Evolutionary conservation across 2,329 filamentous ascomycete species (phyloP).

Genomic region (Fusarium sp.): DNA sequence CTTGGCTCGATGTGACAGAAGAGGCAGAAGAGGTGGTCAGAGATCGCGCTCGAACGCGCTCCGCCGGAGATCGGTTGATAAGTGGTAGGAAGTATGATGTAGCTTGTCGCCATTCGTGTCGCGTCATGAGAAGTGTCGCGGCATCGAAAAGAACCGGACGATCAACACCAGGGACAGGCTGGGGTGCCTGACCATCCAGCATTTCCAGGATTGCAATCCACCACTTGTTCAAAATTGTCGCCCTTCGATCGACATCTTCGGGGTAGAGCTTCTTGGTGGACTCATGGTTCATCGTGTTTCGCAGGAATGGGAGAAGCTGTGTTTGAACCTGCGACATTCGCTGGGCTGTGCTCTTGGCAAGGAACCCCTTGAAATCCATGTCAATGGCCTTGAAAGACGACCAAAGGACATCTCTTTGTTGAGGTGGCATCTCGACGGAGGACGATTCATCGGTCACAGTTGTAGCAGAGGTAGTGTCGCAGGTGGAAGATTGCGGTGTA

Average conservation of each 20-base stretch:
- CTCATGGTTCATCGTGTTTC: conserved; percentile 72
- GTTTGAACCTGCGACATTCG: conserved; percentile 80
- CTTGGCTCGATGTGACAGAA: conserved; percentile 72
- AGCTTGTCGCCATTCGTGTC: conserved; percentile 84
- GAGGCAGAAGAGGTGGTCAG: conserved; percentile 66
- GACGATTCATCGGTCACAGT: conserved; percentile 57
- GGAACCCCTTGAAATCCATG: conserved; percentile 64
- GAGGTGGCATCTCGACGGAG: conserved; percentile 54
- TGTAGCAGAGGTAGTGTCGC: conserved; percentile 50
- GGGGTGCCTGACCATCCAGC: conserved; percentile 72
- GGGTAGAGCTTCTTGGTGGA: conserved; percentile 72
- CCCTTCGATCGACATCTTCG: conserved; percentile 83
- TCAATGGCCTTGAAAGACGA: conserved; percentile 65
- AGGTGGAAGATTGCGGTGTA: conserved; percentile 51
- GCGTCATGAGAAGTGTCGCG: conserved; percentile 83
- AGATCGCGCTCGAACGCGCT: conserved; percentile 56
- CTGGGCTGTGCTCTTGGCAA: conserved; percentile 74
- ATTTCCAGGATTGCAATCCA: conserved; percentile 86
- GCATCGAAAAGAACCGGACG: conserved; percentile 82
- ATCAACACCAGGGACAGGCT: conserved; percentile 85
- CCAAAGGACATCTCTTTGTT: conserved; percentile 63
- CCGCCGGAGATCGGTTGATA: conserved; percentile 61
- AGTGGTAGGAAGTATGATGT: conserved; percentile 74
- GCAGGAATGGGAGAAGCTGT: conserved; percentile 79
- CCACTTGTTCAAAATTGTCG: conserved; percentile 87